Percentiles rank a stretch among this genome's conserved stretches.
These are phyloP conservation scores for Mycena vitilis DNA, from an alignment of 768 basidiomycete species.

Conservation along the genomic window DNA sequence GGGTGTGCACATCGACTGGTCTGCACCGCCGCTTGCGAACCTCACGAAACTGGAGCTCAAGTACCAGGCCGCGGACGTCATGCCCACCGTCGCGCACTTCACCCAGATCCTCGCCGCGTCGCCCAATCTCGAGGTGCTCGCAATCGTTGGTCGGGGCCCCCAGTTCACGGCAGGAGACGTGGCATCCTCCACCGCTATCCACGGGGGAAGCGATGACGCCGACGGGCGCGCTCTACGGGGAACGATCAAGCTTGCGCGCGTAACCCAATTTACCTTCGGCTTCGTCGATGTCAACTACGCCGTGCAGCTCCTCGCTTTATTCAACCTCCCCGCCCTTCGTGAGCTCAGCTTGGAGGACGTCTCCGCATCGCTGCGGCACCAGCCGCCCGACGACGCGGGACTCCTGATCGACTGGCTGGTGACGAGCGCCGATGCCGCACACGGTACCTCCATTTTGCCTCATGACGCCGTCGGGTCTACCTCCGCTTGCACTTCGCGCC, in stretches of 20 bases:
- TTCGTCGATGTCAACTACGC: conserved; percentile 56
- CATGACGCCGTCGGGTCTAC: conserved; percentile 1
- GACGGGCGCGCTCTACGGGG: conserved; percentile 12
- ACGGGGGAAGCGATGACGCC: conserved; percentile 8
- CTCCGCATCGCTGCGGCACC: conserved; percentile 49
- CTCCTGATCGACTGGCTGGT: conserved; percentile 50
- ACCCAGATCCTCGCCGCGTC: conserved; percentile 54
- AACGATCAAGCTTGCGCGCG: conserved; percentile 42
- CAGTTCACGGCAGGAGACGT: conserved; percentile 39
- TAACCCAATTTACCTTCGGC: conserved; percentile 54
- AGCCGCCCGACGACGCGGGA: conserved; percentile 49
- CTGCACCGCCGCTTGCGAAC: conserved; percentile 45
- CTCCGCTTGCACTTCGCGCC: conserved; percentile 25
- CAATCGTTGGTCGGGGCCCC: conserved; percentile 68
- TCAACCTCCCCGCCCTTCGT: conserved; percentile 52
- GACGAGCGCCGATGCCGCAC: not conserved
- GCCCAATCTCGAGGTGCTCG: conserved; percentile 54
- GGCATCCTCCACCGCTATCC: not conserved
- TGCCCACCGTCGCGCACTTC: conserved; percentile 63
- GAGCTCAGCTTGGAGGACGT: conserved; percentile 61
- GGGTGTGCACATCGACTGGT: conserved; percentile 72
- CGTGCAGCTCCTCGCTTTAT: conserved; percentile 49
- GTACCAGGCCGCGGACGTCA: conserved; percentile 68
- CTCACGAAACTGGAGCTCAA: conserved; percentile 63
- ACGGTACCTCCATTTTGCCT: conserved; percentile 7